Conservation (phyloP, 345 rosid genomes). For the Eucalyptus viminalis region DNA sequence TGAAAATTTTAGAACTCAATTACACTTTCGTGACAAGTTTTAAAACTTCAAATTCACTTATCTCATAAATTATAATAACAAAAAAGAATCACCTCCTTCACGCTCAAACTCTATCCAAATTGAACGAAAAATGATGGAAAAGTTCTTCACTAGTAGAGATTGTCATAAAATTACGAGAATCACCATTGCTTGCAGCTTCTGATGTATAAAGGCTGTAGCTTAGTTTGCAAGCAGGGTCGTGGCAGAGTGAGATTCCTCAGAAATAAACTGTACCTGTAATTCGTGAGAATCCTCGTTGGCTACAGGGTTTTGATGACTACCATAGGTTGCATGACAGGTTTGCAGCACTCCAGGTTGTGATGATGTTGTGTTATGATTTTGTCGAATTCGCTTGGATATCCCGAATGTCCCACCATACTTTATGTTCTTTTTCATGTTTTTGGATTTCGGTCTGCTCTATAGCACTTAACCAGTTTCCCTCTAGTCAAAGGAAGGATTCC, state of each 20-base stretch:
- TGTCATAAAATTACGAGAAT: background rate
- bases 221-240: background rate
- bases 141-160: slow-evolving; percentile 23
- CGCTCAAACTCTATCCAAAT: background rate
- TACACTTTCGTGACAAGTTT: no score
- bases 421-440: background rate
- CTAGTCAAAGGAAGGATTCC: background rate
- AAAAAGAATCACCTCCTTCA: background rate
- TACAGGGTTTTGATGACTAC: background rate
- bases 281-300: background rate
- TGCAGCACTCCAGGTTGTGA: background rate
- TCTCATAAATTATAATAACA: background rate
- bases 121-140: background rate
- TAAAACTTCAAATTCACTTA: no score
- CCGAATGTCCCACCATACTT: background rate
- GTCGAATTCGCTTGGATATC: background rate
- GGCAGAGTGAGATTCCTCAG: background rate
- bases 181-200: background rate
- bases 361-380: background rate
- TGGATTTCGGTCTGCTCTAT: background rate
- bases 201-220: background rate
- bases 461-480: background rate
- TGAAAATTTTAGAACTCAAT: no score
- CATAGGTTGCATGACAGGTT: background rate
- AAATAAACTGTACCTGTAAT: background rate